Base-by-base conservation (phyloP, 805 yeast genomes). In the Metschnikowia amazonensis region DNA sequence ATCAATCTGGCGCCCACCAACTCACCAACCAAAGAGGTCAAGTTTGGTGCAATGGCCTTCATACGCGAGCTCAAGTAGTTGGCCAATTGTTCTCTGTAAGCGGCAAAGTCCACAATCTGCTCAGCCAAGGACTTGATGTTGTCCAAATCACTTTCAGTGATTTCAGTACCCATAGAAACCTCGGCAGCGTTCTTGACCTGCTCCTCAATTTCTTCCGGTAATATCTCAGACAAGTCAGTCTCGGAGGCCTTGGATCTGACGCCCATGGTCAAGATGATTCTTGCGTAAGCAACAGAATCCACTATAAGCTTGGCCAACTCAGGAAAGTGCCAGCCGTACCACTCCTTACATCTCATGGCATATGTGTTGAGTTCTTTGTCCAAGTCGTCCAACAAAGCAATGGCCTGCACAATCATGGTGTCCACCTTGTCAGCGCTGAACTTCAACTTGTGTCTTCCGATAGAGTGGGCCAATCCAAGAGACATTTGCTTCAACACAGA, bases 311-410 rank as follows among this genome's bases (percentile, higher is more conserved):
- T 94, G 61, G 97, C 97, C 81, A 94, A 81, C 72, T 94, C 99
- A 32, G 99, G 99, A 84, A 94, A 94, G 72, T 94, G 99, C 99
- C 99, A 94, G 56, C 99, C 99, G 74, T 94, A 94, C 99, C 99
- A 94, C 75, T 94, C 99, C 75, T 92, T 94, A 73, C 92, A 82
- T 76, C 99, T 84, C 99, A 94, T 94, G 57, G 98, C 96, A 62
- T 92, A 94, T 43, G 97, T 94, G 75, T 94, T 94, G 60, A 94
- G 80, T 70, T 94, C 99, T 74, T 94, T 94, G 75, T 94, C 99
- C 60, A 94, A 79, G 64, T 94, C 97, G 62, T 94, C 99, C 63
- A 94, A 79, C 56, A 94, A 76, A 17, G 98, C 97, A 71, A 94
- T 94, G 48, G 99, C 99, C 76, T 94, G 99, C 53, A 94, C 95